Percentiles rank a stretch among this genome's conserved stretches.
These are phyloP conservation scores for Verbascum thapsus DNA, from an alignment of 257 asterid genomes.

Conservation along the genomic window DNA sequence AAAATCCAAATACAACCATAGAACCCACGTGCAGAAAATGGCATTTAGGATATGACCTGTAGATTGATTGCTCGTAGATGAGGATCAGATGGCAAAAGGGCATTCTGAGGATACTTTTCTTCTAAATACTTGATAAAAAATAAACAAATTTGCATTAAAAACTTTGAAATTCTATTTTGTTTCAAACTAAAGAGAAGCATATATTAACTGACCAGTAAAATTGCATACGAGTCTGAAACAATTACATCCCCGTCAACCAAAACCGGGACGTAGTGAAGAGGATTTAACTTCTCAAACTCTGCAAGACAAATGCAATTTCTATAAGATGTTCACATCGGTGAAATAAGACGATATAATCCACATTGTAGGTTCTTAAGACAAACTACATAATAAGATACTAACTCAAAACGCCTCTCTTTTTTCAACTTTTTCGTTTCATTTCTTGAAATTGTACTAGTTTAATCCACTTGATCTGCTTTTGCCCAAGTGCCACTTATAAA, in stretches of 20 bases:
- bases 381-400: neutral
- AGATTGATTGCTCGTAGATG: conserved; percentile 77
- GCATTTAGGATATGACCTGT: conserved; percentile 50
- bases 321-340: conserved; percentile 8
- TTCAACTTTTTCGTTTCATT: neutral
- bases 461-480: neutral
- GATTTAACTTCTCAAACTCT: conserved; percentile 82
- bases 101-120: conserved; percentile 60
- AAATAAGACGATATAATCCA: neutral
- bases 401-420: neutral
- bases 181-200: neutral
- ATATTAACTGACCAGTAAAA: conserved; percentile 55
- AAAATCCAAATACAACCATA: too few species aligned
- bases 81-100: conserved; percentile 62
- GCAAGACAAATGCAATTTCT: conserved; percentile 31
- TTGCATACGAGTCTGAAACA: conserved; percentile 75
- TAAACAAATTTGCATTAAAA: neutral
- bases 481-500: too few species aligned
- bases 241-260: conserved; percentile 74
- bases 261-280: conserved; percentile 72
- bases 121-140: conserved; percentile 58
- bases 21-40: too few species aligned
- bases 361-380: neutral
- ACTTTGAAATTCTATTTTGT: neutral
- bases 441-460: neutral